Conservation (phyloP, 192 early-diverging fungal species). For the Polychytrium aggregatum region DNA sequence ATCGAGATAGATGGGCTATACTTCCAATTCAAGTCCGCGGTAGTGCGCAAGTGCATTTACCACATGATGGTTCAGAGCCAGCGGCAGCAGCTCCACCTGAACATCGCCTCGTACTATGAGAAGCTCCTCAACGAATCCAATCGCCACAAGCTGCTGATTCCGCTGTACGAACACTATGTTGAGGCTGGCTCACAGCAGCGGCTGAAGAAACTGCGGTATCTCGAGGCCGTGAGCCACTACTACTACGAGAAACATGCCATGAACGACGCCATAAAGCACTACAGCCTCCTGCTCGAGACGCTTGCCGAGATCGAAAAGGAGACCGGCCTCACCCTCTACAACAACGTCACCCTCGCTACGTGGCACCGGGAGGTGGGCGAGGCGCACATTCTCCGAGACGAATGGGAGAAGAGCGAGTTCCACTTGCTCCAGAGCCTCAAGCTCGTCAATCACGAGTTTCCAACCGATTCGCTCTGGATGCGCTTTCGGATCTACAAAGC, state of each 20-base stretch:
- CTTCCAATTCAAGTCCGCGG: slow-evolving; percentile 34
- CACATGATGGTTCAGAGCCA: slow-evolving; percentile 33
- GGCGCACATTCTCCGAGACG: slow-evolving; percentile 20
- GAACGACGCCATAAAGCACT: slow-evolving; percentile 33
- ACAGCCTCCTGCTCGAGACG: slow-evolving; percentile 19
- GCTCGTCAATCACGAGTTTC: slow-evolving; percentile 21
- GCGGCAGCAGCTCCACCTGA: slow-evolving; percentile 34
- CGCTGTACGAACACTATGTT: slow-evolving; percentile 37
- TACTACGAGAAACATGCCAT: slow-evolving; percentile 27
- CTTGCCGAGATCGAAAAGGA: slow-evolving; percentile 5
- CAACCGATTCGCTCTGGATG: slow-evolving; percentile 1
- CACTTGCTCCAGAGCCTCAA: slow-evolving; percentile 20
- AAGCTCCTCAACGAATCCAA: slow-evolving; percentile 15
- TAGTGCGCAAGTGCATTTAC: slow-evolving; percentile 41
- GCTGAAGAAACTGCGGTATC: slow-evolving; percentile 28
- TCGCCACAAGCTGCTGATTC: slow-evolving; percentile 23
- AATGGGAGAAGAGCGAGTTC: slow-evolving; percentile 16
- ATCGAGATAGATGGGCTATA: slow-evolving; percentile 8
- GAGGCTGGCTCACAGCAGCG: slow-evolving; percentile 20
- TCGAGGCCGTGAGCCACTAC: slow-evolving; percentile 23
- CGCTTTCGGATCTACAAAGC: no score
- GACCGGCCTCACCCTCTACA: slow-evolving; percentile 7
- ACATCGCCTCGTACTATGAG: slow-evolving; percentile 31
- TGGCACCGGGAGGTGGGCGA: slow-evolving; percentile 42
- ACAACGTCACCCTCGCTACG: slow-evolving; percentile 11